These are phyloP conservation scores for Hamigera avellanea DNA, from an alignment of 495 filamentous ascomycete genomes.

Conservation along the genomic window DNA sequence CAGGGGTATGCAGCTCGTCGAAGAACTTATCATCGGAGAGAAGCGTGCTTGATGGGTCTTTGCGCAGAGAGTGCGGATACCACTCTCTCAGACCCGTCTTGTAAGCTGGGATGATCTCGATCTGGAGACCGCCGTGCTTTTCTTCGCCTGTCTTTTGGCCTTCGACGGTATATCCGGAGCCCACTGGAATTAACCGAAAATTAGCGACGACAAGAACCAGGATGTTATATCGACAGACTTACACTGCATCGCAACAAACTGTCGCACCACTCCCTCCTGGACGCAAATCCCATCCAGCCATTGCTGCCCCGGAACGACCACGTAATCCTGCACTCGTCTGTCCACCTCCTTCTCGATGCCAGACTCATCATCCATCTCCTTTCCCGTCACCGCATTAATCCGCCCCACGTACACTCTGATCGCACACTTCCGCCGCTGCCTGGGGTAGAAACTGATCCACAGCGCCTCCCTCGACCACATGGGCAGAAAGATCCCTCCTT, in stretches of 20 bases:
- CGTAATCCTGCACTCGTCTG: slow-evolving; percentile 31
- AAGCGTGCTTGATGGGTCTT: no score
- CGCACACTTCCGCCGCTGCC: slow-evolving; percentile 15
- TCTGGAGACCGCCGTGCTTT: slow-evolving; percentile 28
- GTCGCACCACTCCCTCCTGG: slow-evolving; percentile 11
- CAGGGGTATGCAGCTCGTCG: slow-evolving; percentile 12
- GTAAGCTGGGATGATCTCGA: slow-evolving; percentile 30
- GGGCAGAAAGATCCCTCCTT: slow-evolving; percentile 33
- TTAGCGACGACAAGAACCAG: no score
- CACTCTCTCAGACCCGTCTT: neutral
- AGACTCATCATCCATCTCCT: slow-evolving; percentile 15
- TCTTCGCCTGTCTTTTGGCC: slow-evolving; percentile 35
- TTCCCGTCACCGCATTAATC: slow-evolving; percentile 36
- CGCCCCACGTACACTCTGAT: slow-evolving; percentile 35
- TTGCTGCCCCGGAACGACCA: slow-evolving; percentile 29
- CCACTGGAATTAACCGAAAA: no score
- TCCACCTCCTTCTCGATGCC: slow-evolving; percentile 7
- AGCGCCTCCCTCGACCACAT: slow-evolving; percentile 36
- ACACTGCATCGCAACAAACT: slow-evolving; percentile 10
- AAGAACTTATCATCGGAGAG: slow-evolving; percentile 4
- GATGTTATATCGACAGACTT: slow-evolving; percentile 25
- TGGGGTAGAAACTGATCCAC: slow-evolving; percentile 28
- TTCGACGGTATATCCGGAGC: slow-evolving; percentile 35
- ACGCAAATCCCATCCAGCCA: slow-evolving; percentile 38
- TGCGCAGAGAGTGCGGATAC: neutral